Evolutionary conservation across 2,329 filamentous ascomycete species (phyloP), one percentile per base, ranked within the genome.

Genomic region (Alternaria angustiovoidea): DNA sequence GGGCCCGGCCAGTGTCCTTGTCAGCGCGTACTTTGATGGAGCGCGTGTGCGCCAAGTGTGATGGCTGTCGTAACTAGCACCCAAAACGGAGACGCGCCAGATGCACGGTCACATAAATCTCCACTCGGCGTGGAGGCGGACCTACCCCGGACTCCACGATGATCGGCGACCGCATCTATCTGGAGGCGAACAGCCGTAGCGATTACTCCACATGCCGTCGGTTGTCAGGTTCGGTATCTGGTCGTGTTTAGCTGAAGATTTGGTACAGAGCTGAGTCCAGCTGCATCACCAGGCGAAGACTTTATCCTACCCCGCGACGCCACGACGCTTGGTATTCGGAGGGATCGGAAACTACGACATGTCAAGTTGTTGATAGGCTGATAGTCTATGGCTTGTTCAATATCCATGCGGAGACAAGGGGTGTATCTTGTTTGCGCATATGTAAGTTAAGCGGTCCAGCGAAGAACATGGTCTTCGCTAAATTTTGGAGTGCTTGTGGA

Each of bases 141-240:
- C 32, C 38, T 34, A 42, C 49, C 58, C 65, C 55, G 47, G 53
- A 51, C 43, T 51, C 30, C 54, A 56, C 55, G 36, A 41, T 47
- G 52, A 55, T 63, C 55, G 54, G 48, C 51, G 28, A 39, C 36
- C 42, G 18, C 20, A 44, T 54, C 53, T 20, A 16, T 54, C 36
- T 58, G 42, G 32, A 24, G 49, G 52, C 51, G 26, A 41, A 26
- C 36, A 41, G 57, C 48, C 64, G 63, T 62, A 56, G 39, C 47
- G 30, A 16, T 59, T 32, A 49, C 49, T 48, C 22, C 46, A 48
- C 16, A 34, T 24, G 46, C 46, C 30, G 46, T 60, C 61, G 59
- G 63, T 34, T 59, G 61, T 43, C 42, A 44, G 51, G 22, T 26
- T 60, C 61, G 63, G 63, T 64, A 62, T 58, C 54, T 62, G 49